Percentiles rank a stretch among this genome's conserved stretches.
These are phyloP conservation scores for Yamadazyma epiphylla DNA, from an alignment of 1,139 yeast species.

Conservation along the genomic window DNA sequence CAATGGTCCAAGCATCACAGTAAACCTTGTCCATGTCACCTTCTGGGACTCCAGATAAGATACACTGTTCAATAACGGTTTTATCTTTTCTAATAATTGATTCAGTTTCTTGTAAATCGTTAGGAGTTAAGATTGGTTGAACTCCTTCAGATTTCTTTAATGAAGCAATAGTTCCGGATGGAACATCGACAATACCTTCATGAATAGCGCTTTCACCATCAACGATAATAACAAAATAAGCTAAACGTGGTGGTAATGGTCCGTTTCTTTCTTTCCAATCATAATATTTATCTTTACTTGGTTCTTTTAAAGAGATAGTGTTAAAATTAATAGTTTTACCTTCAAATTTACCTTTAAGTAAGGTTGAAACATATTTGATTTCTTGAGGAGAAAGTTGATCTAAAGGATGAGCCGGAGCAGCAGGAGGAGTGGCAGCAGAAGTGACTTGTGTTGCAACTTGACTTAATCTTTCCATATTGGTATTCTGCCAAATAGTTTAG, in stretches of 20 bases:
- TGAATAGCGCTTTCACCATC: conserved; percentile 57
- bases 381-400: conserved; percentile 68
- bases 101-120: conserved; percentile 63
- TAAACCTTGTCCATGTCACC: conserved; percentile 66
- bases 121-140: conserved; percentile 73
- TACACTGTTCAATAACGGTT: conserved; percentile 69
- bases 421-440: conserved; percentile 50
- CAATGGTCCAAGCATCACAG: conserved; percentile 86
- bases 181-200: conserved; percentile 66
- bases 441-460: conserved; percentile 65
- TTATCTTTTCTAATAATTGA: conserved; percentile 64
- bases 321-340: conserved; percentile 55
- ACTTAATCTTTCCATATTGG: conserved; percentile 58
- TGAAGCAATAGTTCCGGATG: conserved; percentile 42
- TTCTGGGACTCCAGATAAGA: conserved; percentile 61
- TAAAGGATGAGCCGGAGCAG: conserved; percentile 61
- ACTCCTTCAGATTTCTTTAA: conserved; percentile 52
- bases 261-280: conserved; percentile 64
- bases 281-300: conserved; percentile 57
- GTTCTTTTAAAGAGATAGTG: conserved; percentile 69
- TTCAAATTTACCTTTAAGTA: conserved; percentile 31
- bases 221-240: conserved; percentile 62
- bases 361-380: conserved; percentile 32
- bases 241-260: conserved; percentile 64
- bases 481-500: no score